Conservation (phyloP, 106 monocot species). For the Apostasia ramifera region DNA sequence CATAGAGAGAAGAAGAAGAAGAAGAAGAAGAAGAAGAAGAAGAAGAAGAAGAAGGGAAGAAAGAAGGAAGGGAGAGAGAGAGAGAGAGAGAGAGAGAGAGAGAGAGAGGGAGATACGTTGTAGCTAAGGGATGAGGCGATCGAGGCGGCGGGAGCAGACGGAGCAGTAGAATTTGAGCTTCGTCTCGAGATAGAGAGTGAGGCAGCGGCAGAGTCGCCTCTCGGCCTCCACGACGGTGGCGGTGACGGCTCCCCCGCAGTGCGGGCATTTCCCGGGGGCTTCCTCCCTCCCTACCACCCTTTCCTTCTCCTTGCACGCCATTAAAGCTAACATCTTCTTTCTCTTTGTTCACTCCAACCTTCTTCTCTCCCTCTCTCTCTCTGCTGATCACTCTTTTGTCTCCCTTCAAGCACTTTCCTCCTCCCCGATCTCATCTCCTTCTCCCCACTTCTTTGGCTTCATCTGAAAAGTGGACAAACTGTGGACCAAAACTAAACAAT, state of each 20-base stretch:
- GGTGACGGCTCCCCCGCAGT: conserved; percentile 43
- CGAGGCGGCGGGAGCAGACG: conserved; percentile 33
- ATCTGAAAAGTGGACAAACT: too few relatives aligned
- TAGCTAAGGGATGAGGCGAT: background rate
- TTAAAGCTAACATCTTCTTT: background rate
- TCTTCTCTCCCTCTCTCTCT: conserved; percentile 9
- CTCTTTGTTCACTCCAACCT: conserved; percentile 4
- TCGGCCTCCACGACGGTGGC: conserved; percentile 37
- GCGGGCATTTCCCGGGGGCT: conserved; percentile 58
- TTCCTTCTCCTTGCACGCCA: conserved; percentile 26
- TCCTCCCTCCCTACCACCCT: conserved; percentile 36
- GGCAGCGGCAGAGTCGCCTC: conserved; percentile 32
- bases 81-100: too few relatives aligned
- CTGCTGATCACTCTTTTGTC: background rate
- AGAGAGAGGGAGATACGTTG: too few relatives aligned
- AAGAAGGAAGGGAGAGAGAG: too few relatives aligned
- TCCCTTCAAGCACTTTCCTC: background rate
- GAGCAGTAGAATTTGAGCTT: conserved; percentile 47
- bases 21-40: too few relatives aligned
- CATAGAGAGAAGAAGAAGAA: too few relatives aligned
- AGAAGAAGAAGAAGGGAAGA: too few relatives aligned
- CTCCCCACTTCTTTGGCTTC: too few relatives aligned
- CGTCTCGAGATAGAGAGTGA: conserved; percentile 40
- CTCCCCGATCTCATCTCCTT: background rate
- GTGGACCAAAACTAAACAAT: too few relatives aligned